Evolutionary conservation across 1,284 basidiomycete genomes (phyloP), one percentile per base, ranked within the genome.

Genomic region (Ceratobasidium theobromae): DNA sequence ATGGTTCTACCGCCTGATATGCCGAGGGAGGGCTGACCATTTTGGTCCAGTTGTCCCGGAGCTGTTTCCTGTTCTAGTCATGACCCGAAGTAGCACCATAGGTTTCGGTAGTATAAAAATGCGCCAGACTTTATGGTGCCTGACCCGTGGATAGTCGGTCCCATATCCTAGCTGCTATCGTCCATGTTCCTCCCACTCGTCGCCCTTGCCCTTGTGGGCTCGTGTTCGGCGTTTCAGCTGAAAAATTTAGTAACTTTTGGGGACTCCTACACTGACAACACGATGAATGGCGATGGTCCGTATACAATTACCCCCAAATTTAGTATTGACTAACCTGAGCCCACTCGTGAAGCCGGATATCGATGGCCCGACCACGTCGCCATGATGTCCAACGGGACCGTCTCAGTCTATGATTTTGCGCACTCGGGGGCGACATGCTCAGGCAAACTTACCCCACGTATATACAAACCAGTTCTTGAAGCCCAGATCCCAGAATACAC

Each of bases 351-450:
- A 53, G 62, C 41, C 4, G 77, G 75, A 4, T 73, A 71, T 41
- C 72, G 74, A 33, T 81, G 79, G 79, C 79, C 78, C 8, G 73
- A 76, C 2, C 80, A 79, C 49, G 78, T 76, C 4, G 28, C 52
- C 1, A 21, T 53, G 25, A 74, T 77, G 2, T 75, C 74, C 2
- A 79, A 79, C 65, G 75, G 77, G 9, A 69, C 75, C 21, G 72
- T 78, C 38, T 69, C 72, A 3, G 72, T 80, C 6, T 77, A 77
- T 69, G 78, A 79, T 6, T 82, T 78, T 70, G 80, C 80, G 0
- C 72, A 74, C 14, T 75, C 79, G 3, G 80, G 80, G 0, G 80
- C 78, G 2, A 79, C 79, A 0, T 82, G 80, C 71, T 80, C 79
- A 1, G 79, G 80, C 68, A 76, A 78, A 33, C 71, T 81, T 58